Evolutionary conservation across 2,329 filamentous ascomycete species (phyloP).

Genomic region (Hymenotorrendiella dingleyae): DNA sequence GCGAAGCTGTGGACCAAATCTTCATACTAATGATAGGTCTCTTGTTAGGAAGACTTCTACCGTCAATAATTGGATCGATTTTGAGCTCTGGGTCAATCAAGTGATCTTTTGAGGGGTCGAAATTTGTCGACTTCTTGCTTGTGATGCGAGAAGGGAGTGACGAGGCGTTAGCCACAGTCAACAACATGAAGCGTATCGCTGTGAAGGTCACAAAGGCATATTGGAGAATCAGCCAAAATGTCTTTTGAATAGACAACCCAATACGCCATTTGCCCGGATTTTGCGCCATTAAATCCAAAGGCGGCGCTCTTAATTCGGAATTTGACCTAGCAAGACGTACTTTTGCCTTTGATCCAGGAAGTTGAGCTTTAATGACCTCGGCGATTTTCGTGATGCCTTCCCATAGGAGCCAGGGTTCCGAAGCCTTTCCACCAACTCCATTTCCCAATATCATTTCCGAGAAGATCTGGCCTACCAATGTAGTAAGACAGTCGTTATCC

Average conservation of each 20-base stretch:
- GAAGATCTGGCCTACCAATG: slow-evolving; percentile 80
- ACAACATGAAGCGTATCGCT: slow-evolving; percentile 58
- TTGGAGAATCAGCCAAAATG: slow-evolving; percentile 48
- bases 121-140: slow-evolving; percentile 20
- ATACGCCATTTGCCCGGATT: slow-evolving; percentile 16
- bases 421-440: slow-evolving; percentile 70
- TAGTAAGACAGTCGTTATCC: slow-evolving; percentile 77
- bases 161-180: slow-evolving; percentile 60
- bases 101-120: slow-evolving; percentile 22
- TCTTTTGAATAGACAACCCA: slow-evolving; percentile 27
- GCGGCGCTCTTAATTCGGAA: slow-evolving; percentile 23
- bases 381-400: slow-evolving; percentile 72
- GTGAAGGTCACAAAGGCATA: slow-evolving; percentile 45
- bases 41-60: slow-evolving; percentile 19
- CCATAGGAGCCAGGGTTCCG: slow-evolving; percentile 85
- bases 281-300: slow-evolving; percentile 12
- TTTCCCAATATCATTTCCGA: slow-evolving; percentile 86
- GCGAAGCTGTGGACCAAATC: slow-evolving; percentile 67
- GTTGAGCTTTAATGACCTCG: slow-evolving; percentile 37
- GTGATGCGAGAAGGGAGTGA: slow-evolving; percentile 53
- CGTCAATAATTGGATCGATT: slow-evolving; percentile 12
- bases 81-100: slow-evolving; percentile 15
- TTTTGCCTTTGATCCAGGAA: slow-evolving; percentile 28
- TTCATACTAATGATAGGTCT: slow-evolving; percentile 62
- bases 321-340: slow-evolving; percentile 28